Conservation (phyloP, 2,329 filamentous ascomycete species). For the Monosporascus cannonballus region DNA sequence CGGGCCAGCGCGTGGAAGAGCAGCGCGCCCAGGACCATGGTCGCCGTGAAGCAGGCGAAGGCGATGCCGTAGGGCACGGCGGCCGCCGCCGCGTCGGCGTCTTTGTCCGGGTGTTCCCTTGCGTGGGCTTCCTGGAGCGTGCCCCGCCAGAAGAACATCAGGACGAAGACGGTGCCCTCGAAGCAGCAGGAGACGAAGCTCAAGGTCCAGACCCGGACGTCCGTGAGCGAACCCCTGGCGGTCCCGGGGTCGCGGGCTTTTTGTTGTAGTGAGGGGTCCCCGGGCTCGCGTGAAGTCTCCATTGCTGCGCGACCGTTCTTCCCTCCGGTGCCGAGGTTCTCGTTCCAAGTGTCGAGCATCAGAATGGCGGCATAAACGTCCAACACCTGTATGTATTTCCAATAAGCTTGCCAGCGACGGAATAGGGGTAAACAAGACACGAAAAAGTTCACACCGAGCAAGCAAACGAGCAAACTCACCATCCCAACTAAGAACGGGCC, state of each 20-base stretch:
- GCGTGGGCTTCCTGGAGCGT: constrained; percentile 24
- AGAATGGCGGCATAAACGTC: constrained; percentile 21
- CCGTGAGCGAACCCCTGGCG: constrained; percentile 4
- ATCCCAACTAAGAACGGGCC: constrained; percentile 43
- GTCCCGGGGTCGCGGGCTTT: background rate
- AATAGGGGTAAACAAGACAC: background rate
- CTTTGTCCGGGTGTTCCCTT: constrained; percentile 2
- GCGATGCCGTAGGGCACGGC: constrained; percentile 41
- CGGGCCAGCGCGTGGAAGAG: constrained; percentile 36
- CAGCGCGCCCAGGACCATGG: constrained; percentile 53
- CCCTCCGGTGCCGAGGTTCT: constrained; percentile 13
- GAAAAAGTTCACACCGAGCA: background rate
- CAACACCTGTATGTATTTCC: constrained; percentile 12
- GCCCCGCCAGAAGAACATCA: constrained; percentile 28
- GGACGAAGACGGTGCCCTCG: constrained; percentile 27
- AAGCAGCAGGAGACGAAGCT: constrained; percentile 28
- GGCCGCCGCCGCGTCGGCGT: constrained; percentile 5
- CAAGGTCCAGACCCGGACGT: constrained; percentile 23
- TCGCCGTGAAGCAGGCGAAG: constrained; percentile 53
- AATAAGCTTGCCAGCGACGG: background rate
- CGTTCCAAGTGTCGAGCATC: constrained; percentile 26
- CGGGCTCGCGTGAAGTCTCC: background rate
- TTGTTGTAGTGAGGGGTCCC: background rate
- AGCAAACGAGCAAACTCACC: constrained; percentile 9
- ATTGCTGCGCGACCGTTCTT: background rate